Evolutionary conservation across 257 asterid genomes (phyloP).

Genomic region (Oldenlandia corymbosa): DNA sequence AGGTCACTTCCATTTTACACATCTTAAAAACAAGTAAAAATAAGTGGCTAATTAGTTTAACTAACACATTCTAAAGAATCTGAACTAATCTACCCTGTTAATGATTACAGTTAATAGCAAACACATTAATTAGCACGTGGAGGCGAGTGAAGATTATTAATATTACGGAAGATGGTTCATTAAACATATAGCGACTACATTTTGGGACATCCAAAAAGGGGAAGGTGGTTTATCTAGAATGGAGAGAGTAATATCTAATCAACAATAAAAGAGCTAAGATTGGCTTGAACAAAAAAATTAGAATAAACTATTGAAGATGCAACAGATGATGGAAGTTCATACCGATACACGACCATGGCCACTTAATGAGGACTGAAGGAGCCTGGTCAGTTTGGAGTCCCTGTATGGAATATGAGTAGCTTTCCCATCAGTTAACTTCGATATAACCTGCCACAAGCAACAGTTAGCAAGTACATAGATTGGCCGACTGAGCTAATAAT

Average conservation of each 20-base stretch:
- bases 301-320: background rate
- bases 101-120: conserved; percentile 1
- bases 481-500: background rate
- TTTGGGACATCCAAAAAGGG: no score
- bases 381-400: conserved; percentile 96
- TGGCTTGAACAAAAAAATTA: background rate
- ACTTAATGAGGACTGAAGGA: conserved; percentile 94
- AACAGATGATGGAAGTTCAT: conserved; percentile 32
- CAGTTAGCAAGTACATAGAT: conserved; percentile 21
- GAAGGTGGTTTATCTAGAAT: no score
- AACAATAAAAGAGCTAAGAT: background rate
- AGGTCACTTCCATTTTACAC: no score
- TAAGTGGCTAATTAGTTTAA: no score
- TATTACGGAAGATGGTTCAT: no score
- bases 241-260: no score
- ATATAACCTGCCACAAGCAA: conserved; percentile 66
- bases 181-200: no score
- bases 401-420: conserved; percentile 87
- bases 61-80: no score
- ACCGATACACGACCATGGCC: conserved; percentile 99
- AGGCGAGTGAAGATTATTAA: no score
- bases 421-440: conserved; percentile 89
- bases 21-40: no score
- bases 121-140: no score
- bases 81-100: no score